phyloP scores from a whole-genome alignment of 1,284 basidiomycete species.

The Volvariella surrecta region DNA sequence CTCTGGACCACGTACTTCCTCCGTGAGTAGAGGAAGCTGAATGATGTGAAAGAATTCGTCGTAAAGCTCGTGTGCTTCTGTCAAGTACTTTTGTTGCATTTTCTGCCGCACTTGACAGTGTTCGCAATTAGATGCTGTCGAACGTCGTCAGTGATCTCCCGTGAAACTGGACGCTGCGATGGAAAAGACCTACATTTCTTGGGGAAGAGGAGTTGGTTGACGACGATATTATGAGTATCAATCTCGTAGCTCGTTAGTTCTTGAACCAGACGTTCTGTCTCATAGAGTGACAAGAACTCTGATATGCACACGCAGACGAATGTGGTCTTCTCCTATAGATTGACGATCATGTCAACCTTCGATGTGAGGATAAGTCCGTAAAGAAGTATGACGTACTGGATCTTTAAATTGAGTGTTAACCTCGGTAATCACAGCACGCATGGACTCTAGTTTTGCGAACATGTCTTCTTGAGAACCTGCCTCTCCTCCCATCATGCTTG shows the following conservation, averaged over 20 bases:
- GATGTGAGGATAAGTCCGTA: not conserved
- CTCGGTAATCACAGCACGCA: slow-evolving; percentile 96
- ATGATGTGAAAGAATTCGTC: slow-evolving; percentile 97
- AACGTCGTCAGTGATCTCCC: slow-evolving; percentile 4
- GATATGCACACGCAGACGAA: slow-evolving; percentile 99
- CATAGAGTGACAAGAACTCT: slow-evolving; percentile 96
- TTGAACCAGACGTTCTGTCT: slow-evolving; percentile 96
- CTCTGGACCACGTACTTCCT: slow-evolving; percentile 93
- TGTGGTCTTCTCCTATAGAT: slow-evolving; percentile 83
- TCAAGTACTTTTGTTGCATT: slow-evolving; percentile 97
- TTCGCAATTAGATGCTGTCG: slow-evolving; percentile 83
- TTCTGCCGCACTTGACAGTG: slow-evolving; percentile 91
- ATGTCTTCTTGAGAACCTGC: slow-evolving; percentile 89
- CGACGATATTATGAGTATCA: slow-evolving; percentile 98
- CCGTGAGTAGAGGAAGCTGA: slow-evolving; percentile 87
- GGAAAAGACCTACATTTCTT: slow-evolving; percentile 60
- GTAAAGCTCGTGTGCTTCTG: slow-evolving; percentile 91
- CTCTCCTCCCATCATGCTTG: slow-evolving; percentile 89
- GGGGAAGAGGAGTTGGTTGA: slow-evolving; percentile 95
- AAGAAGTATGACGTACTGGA: slow-evolving; percentile 55
- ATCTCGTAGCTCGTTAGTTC: slow-evolving; percentile 96
- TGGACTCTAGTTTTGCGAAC: slow-evolving; percentile 96
- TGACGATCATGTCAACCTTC: not conserved
- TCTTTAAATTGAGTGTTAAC: slow-evolving; percentile 99
- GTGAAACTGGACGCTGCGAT: too few relatives aligned